Evolutionary conservation across 176 grass and related monocot genomes (phyloP).

Genomic region (Carex littledalei): DNA sequence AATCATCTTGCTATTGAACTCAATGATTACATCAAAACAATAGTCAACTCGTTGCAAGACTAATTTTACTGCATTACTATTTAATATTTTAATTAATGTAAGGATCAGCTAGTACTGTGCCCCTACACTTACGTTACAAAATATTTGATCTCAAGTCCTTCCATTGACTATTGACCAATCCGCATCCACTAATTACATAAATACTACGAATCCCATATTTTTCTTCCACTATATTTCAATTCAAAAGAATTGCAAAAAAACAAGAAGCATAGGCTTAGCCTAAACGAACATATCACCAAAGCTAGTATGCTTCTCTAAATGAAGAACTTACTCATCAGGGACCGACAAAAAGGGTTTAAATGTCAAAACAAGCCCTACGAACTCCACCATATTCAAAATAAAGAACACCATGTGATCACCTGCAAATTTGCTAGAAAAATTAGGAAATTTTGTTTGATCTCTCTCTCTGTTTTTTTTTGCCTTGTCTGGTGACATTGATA

Average conservation of each 20-base stretch:
- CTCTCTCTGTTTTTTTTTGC: neutral
- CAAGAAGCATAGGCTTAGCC: neutral
- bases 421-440: constrained; percentile 16
- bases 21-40: neutral
- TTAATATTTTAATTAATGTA: neutral
- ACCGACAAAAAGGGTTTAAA: constrained; percentile 65
- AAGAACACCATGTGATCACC: constrained; percentile 83
- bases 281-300: neutral
- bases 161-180: neutral
- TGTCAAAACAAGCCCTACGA: constrained; percentile 46
- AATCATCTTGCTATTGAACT: neutral
- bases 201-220: neutral
- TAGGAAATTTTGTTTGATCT: neutral
- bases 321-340: neutral
- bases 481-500: neutral
- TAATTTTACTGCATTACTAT: neutral
- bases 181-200: neutral
- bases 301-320: neutral
- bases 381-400: constrained; percentile 40
- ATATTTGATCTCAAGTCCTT: neutral
- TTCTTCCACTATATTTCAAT: neutral
- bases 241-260: neutral
- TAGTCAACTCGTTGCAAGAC: neutral
- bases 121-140: neutral
- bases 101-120: neutral